Percentiles rank a stretch among this genome's conserved stretches.
Conservation (phyloP, 2,329 filamentous ascomycete species). For the Shiraia sp. region DNA sequence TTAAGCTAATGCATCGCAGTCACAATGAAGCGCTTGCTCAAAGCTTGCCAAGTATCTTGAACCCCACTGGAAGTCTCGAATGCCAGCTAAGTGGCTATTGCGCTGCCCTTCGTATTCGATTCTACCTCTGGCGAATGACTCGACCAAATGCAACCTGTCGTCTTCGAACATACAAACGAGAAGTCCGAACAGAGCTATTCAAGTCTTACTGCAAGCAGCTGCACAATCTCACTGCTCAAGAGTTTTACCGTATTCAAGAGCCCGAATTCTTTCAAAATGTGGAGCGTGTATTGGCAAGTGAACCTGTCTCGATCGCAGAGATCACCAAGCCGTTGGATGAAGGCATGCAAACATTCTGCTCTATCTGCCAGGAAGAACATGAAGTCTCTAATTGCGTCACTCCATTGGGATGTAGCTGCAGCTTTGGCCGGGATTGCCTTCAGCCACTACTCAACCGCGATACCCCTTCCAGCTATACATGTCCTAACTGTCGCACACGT, state of each 20-base stretch:
- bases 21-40: constrained; percentile 3
- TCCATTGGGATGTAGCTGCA: constrained; percentile 4
- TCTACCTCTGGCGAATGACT: constrained; percentile 10
- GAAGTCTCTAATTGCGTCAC: not conserved
- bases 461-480: constrained; percentile 6
- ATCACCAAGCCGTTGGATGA: not conserved
- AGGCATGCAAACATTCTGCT: constrained; percentile 1
- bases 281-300: constrained; percentile 1
- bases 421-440: constrained; percentile 8
- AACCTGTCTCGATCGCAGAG: constrained; percentile 1
- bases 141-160: constrained; percentile 2
- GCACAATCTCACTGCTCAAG: not conserved
- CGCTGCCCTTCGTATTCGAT: constrained; percentile 8
- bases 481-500: constrained; percentile 8
- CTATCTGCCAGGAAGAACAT: constrained; percentile 8
- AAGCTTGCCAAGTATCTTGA: not conserved
- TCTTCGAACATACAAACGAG: not conserved
- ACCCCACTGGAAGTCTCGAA: constrained; percentile 1
- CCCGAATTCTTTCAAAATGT: not conserved
- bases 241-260: constrained; percentile 6
- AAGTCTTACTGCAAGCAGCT: constrained; percentile 1
- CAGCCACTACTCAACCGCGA: constrained; percentile 6
- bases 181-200: not conserved
- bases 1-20: not conserved
- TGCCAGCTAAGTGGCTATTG: constrained; percentile 5